phyloP scores from a whole-genome alignment of 768 basidiomycete species.

The Lyophyllum decastes region DNA sequence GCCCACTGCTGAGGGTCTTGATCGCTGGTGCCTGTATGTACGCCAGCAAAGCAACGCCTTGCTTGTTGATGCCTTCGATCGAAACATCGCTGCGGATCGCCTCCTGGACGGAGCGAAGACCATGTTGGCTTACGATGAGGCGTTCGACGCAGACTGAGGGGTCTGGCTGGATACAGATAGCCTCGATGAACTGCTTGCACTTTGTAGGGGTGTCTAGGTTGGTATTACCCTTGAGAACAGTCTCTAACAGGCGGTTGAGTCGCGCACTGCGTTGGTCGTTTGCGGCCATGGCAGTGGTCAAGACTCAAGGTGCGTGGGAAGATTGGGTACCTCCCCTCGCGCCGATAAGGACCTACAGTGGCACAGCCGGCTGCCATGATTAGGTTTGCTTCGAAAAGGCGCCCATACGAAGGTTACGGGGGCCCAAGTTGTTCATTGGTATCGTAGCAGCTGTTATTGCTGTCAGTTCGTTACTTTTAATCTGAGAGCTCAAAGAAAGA shows the following conservation, averaged over 20 bases:
- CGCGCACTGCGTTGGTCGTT: neutral
- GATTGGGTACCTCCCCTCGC: neutral
- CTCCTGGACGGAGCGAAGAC: conserved; percentile 34
- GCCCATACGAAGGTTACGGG: neutral
- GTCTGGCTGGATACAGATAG: conserved; percentile 38
- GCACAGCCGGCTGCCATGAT: neutral
- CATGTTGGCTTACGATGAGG: conserved; percentile 31
- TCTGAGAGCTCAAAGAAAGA: no score
- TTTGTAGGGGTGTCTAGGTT: conserved; percentile 13
- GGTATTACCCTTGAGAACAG: neutral
- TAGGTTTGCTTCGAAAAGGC: neutral
- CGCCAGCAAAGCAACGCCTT: conserved; percentile 28
- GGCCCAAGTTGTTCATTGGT: no score
- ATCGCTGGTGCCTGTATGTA: conserved; percentile 38
- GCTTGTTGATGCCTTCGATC: conserved; percentile 36
- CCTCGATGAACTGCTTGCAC: conserved; percentile 39
- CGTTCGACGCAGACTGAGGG: conserved; percentile 33
- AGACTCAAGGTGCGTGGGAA: neutral
- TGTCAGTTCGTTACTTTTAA: no score
- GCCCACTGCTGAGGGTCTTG: conserved; percentile 33
- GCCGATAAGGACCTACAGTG: neutral
- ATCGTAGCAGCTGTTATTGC: no score
- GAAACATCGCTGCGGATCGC: conserved; percentile 39
- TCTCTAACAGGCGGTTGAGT: neutral
- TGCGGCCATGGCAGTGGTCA: neutral